A percentile compares a stretch with the other conserved stretches of the same genome.
Conservation (phyloP, 1,284 basidiomycete genomes). For the Moniliophthora roreri region DNA sequence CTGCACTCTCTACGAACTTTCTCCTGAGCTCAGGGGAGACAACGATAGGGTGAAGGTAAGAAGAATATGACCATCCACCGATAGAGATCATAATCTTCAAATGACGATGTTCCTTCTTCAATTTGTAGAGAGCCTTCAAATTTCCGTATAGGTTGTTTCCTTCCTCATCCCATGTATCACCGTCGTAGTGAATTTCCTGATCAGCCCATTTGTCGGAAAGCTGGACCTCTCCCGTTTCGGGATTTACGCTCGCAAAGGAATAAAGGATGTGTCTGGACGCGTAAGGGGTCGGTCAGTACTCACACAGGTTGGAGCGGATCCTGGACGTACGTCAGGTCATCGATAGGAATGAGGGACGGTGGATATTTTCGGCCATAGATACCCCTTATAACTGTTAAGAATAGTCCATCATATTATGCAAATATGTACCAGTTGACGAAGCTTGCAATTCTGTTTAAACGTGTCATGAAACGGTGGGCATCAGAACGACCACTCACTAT, state of each 20-base stretch:
- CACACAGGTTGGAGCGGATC: not conserved
- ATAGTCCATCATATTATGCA: not conserved
- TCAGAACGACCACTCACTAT: conserved; percentile 56
- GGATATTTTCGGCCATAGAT: conserved; percentile 91
- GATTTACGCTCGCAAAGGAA: conserved; percentile 86
- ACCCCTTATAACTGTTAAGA: conserved; percentile 58
- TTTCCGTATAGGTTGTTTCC: conserved; percentile 92
- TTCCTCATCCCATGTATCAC: conserved; percentile 86
- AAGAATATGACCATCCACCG: conserved; percentile 92
- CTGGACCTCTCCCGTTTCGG: conserved; percentile 80
- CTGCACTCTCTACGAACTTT: conserved; percentile 81
- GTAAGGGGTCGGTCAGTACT: conserved; percentile 8
- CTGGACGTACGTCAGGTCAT: conserved; percentile 79
- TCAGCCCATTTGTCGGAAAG: conserved; percentile 94
- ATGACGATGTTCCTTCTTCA: conserved; percentile 86
- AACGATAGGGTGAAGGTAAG: conserved; percentile 76
- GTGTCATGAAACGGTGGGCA: conserved; percentile 8
- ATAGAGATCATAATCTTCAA: conserved; percentile 86
- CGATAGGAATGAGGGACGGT: conserved; percentile 76
- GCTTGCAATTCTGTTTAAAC: conserved; percentile 33
- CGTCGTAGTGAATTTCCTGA: conserved; percentile 80
- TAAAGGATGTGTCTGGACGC: conserved; percentile 64
- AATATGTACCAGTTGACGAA: conserved; percentile 71
- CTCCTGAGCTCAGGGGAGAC: conserved; percentile 59
- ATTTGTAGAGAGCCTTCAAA: conserved; percentile 87